These are phyloP conservation scores for Coemansia guatemalensis DNA, from an alignment of 192 early-diverging fungal species.

Conservation along the genomic window DNA sequence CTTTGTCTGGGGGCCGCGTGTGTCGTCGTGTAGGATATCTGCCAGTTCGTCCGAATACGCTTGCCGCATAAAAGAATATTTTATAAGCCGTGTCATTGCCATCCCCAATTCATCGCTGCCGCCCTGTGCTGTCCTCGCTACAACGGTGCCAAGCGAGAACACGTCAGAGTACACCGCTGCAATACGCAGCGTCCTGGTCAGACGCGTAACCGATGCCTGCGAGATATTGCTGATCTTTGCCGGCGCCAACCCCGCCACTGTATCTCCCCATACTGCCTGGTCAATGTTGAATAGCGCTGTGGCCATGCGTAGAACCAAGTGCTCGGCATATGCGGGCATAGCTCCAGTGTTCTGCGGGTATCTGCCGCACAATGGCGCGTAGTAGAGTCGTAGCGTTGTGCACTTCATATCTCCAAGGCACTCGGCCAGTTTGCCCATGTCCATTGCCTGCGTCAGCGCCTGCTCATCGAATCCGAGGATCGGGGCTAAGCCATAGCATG, in stretches of 20 bases:
- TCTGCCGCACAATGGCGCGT: slow-evolving; percentile 29
- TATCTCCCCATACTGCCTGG: slow-evolving; percentile 23
- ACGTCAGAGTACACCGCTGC: slow-evolving; percentile 28
- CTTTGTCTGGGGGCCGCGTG: not conserved
- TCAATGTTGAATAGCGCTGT: slow-evolving; percentile 41
- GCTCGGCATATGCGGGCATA: slow-evolving; percentile 24
- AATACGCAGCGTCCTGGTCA: slow-evolving; percentile 21
- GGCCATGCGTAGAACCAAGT: slow-evolving; percentile 33
- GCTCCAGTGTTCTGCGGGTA: slow-evolving; percentile 21
- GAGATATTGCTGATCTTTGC: slow-evolving; percentile 15
- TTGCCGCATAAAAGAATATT: slow-evolving; percentile 22
- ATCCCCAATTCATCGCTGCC: not conserved
- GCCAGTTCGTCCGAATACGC: slow-evolving; percentile 13
- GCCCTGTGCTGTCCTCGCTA: not conserved
- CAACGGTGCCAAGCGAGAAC: slow-evolving; percentile 36
- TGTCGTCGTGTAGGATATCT: slow-evolving; percentile 9
- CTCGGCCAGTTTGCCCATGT: slow-evolving; percentile 37
- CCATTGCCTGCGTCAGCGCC: slow-evolving; percentile 46
- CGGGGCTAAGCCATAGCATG: slow-evolving; percentile 46
- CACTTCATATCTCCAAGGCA: slow-evolving; percentile 43
- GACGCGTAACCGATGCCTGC: slow-evolving; percentile 4
- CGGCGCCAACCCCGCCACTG: slow-evolving; percentile 20
- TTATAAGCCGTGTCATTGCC: slow-evolving; percentile 16
- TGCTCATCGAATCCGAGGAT: slow-evolving; percentile 42
- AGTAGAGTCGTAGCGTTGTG: slow-evolving; percentile 21